phyloP scores from a whole-genome alignment of 352 stramenopile species.

The Globisporangium lucens region DNA sequence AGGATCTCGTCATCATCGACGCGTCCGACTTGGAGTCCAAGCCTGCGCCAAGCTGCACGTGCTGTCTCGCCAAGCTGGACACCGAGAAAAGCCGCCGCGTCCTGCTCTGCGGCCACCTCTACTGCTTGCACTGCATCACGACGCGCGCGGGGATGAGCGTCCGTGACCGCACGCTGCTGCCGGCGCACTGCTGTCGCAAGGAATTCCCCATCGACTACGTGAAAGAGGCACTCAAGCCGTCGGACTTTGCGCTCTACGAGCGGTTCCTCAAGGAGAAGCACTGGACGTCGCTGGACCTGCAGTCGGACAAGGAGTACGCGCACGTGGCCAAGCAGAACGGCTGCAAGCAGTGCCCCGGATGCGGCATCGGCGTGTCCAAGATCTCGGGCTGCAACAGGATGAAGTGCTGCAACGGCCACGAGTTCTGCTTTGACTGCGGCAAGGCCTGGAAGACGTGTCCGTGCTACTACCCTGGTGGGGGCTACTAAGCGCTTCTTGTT shows the following conservation, averaged over 20 bases:
- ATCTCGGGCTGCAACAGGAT: slow-evolving; percentile 58
- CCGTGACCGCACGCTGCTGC: slow-evolving; percentile 39
- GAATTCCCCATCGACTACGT: slow-evolving; percentile 16
- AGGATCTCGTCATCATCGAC: neutral
- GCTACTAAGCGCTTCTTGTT: neutral
- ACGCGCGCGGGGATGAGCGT: slow-evolving; percentile 59
- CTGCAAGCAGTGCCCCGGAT: slow-evolving; percentile 60
- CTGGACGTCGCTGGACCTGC: slow-evolving; percentile 28
- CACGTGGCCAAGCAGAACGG: slow-evolving; percentile 24
- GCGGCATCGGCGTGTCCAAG: slow-evolving; percentile 58
- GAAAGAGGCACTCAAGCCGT: neutral
- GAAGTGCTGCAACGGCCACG: slow-evolving; percentile 47
- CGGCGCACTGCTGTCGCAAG: slow-evolving; percentile 15
- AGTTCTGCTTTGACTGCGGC: slow-evolving; percentile 62
- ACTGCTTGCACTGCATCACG: slow-evolving; percentile 52
- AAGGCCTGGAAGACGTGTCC: slow-evolving; percentile 22
- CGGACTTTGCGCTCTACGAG: slow-evolving; percentile 14
- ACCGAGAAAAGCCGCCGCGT: neutral
- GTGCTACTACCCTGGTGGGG: slow-evolving; percentile 1
- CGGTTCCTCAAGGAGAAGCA: slow-evolving; percentile 15
- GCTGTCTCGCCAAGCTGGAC: slow-evolving; percentile 6
- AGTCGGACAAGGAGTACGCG: slow-evolving; percentile 65
- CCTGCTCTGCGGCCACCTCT: slow-evolving; percentile 56
- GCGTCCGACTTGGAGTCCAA: slow-evolving; percentile 3
- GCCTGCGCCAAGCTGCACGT: slow-evolving; percentile 12